phyloP scores from a whole-genome alignment of 2,329 filamentous ascomycete genomes.

The Pseudopyrenochaeta lycopersici region DNA sequence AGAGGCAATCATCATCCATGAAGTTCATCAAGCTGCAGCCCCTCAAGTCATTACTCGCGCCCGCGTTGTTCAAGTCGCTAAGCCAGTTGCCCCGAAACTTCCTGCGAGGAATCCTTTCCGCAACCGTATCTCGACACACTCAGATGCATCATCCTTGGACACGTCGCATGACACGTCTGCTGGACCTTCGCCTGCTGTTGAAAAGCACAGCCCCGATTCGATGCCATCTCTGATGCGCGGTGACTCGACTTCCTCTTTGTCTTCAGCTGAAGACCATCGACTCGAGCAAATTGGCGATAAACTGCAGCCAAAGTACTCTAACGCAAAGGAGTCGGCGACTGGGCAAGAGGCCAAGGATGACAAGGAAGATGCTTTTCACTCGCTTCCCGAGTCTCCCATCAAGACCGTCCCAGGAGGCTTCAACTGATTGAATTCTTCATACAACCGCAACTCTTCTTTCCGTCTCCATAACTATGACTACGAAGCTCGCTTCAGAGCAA shows the following conservation, averaged over 20 bases:
- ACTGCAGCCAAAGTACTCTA: slow-evolving; percentile 35
- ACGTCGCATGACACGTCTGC: slow-evolving; percentile 25
- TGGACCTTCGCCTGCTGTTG: slow-evolving; percentile 30
- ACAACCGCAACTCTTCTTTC: too few species aligned
- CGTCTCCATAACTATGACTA: too few species aligned
- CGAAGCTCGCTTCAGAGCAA: slow-evolving; percentile 3
- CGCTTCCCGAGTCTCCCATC: slow-evolving; percentile 48
- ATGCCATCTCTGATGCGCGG: slow-evolving; percentile 47
- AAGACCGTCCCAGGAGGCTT: slow-evolving; percentile 46
- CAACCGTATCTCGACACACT: slow-evolving; percentile 47
- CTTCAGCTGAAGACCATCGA: slow-evolving; percentile 41
- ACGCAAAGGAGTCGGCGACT: slow-evolving; percentile 23
- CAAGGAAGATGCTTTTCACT: slow-evolving; percentile 54
- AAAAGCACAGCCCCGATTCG: slow-evolving; percentile 41
- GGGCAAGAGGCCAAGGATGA: slow-evolving; percentile 28
- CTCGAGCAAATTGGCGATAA: slow-evolving; percentile 38
- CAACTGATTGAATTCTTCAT: slow-evolving; percentile 8
- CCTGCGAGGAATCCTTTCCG: slow-evolving; percentile 78
- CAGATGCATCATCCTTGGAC: slow-evolving; percentile 33
- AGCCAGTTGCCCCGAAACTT: slow-evolving; percentile 78
- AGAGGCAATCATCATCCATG: slow-evolving; percentile 74
- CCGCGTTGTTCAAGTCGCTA: slow-evolving; percentile 84
- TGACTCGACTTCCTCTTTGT: slow-evolving; percentile 45
- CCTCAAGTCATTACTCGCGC: slow-evolving; percentile 78
- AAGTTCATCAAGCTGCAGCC: slow-evolving; percentile 70